phyloP scores from a whole-genome alignment of 164 flowering plant species.

The Paratinospora sagittata region DNA sequence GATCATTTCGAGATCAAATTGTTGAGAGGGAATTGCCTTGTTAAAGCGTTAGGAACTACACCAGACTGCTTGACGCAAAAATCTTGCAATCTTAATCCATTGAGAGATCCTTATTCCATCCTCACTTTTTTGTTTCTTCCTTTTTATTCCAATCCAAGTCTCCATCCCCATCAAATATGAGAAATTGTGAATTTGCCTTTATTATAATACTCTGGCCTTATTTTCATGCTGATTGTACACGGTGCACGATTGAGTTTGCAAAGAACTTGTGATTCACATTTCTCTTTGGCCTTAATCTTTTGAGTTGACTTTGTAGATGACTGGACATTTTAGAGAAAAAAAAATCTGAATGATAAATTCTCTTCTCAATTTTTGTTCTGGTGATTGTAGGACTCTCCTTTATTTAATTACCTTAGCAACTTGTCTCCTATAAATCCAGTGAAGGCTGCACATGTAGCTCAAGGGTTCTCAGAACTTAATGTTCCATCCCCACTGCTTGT shows the following conservation, averaged over 20 bases:
- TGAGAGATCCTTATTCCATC: neutral
- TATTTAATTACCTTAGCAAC: slow-evolving; percentile 32
- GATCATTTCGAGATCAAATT: neutral
- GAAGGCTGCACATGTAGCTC: slow-evolving; percentile 25
- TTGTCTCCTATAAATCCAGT: slow-evolving; percentile 44
- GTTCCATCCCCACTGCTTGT: slow-evolving; percentile 40
- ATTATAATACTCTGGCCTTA: neutral
- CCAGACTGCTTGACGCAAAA: neutral
- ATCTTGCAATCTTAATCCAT: neutral
- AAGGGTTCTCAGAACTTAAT: slow-evolving; percentile 34
- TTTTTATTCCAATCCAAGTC: too few species aligned
- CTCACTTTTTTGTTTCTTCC: neutral
- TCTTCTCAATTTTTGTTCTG: neutral
- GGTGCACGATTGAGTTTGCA: too few species aligned
- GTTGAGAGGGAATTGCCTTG: neutral
- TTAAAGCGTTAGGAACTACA: neutral
- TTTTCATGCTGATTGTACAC: neutral
- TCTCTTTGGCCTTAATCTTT: neutral
- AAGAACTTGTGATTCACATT: too few species aligned
- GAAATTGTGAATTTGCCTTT: neutral
- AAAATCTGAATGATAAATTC: neutral
- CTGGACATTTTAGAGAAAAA: neutral
- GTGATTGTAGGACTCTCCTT: slow-evolving; percentile 49
- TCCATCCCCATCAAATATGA: neutral
- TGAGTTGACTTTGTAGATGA: neutral